Conservation (phyloP, 108 stramenopile species). For the Discostella stelligeroides region DNA sequence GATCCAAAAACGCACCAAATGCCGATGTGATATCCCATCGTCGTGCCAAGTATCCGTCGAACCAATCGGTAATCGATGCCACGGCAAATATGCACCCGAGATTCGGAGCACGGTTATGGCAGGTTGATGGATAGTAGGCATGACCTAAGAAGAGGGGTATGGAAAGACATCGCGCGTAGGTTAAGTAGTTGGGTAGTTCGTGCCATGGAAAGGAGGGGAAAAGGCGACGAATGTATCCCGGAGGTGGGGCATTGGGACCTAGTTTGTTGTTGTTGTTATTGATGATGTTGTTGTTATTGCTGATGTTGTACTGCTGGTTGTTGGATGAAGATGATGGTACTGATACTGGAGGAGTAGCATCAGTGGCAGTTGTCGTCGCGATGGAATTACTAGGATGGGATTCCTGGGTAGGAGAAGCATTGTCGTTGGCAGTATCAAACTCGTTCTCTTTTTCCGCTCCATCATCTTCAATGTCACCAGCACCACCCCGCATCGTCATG, state of each 20-base stretch:
- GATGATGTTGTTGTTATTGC: neutral
- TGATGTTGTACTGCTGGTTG: neutral
- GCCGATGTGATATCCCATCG: constrained; percentile 76
- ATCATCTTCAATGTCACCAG: too few species aligned
- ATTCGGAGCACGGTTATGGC: constrained; percentile 33
- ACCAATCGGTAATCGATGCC: constrained; percentile 86
- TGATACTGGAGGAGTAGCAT: too few species aligned
- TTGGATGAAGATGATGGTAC: neutral
- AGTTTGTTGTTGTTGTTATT: neutral
- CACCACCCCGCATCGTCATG: too few species aligned
- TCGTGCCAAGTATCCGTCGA: constrained; percentile 92
- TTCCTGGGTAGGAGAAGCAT: too few species aligned
- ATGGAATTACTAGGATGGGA: too few species aligned
- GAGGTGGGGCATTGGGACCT: constrained; percentile 10
- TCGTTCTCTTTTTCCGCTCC: too few species aligned
- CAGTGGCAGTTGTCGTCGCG: too few species aligned
- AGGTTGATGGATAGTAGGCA: constrained; percentile 49
- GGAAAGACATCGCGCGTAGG: constrained; percentile 74
- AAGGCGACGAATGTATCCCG: constrained; percentile 63
- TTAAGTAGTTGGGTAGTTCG: constrained; percentile 71
- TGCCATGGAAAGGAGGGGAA: constrained; percentile 74
- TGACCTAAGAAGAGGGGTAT: constrained; percentile 64
- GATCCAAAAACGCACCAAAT: constrained; percentile 97
- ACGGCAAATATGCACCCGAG: constrained; percentile 57
- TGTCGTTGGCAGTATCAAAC: too few species aligned